Percentiles rank a stretch among this genome's conserved stretches.
phyloP scores from a whole-genome alignment of 768 basidiomycete genomes.

The Boletus subcaerulescens region DNA sequence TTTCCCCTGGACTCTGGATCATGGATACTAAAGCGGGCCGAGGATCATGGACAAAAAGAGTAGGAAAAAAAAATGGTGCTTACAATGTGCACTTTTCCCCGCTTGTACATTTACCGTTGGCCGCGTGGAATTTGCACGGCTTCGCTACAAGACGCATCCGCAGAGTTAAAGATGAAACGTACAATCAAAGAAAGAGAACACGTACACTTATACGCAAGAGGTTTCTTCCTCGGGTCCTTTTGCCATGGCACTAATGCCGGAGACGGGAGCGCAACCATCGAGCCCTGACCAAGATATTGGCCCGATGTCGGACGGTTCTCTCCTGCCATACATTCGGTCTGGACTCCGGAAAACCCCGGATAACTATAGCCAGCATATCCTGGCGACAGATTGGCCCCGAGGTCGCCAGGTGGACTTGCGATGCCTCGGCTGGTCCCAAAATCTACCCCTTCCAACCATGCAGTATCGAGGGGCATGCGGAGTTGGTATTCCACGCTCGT shows the following conservation, averaged over 20 bases:
- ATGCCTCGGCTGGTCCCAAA: not conserved
- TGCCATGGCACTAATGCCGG: constrained; percentile 5
- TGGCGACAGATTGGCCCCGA: constrained; percentile 11
- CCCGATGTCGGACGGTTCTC: constrained; percentile 10
- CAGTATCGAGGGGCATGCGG: constrained; percentile 4
- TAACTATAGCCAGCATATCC: constrained; percentile 7
- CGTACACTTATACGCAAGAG: constrained; percentile 31
- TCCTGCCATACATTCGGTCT: constrained; percentile 4
- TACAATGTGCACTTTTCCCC: constrained; percentile 61
- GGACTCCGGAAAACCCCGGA: constrained; percentile 16
- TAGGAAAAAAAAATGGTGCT: constrained; percentile 21
- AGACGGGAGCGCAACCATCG: constrained; percentile 1
- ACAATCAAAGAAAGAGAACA: not conserved
- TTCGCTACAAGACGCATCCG: constrained; percentile 41
- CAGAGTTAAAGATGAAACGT: not conserved
- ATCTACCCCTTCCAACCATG: constrained; percentile 1
- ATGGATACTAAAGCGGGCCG: constrained; percentile 42
- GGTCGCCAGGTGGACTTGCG: constrained; percentile 6
- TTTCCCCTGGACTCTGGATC: constrained; percentile 21
- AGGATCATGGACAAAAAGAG: not conserved
- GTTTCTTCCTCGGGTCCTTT: constrained; percentile 20
- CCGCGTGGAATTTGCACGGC: constrained; percentile 54
- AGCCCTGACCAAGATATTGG: not conserved
- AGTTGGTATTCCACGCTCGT: constrained; percentile 11
- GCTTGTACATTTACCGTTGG: constrained; percentile 47